Evolutionary conservation across 371 early-diverging fungal species (phyloP), one percentile per base, ranked within the genome.

Genomic region (Haplosporangium sp.): DNA sequence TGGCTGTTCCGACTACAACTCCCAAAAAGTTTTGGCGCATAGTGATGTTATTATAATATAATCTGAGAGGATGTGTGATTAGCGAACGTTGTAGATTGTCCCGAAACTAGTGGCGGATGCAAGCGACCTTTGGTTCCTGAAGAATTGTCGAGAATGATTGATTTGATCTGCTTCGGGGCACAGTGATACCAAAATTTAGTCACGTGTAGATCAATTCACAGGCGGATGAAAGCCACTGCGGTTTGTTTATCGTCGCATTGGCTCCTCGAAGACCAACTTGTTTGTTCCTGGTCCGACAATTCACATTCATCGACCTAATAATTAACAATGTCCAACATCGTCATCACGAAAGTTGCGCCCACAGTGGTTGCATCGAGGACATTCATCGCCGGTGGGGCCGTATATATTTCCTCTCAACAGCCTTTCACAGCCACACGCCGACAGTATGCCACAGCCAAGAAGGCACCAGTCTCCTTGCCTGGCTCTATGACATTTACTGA

Each of bases 1-100:
- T 94, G 77, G 94, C 93, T 44, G 95, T 96, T 78, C 95, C 92
- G 63, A 96, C 90, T 53, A 97, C 97, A 84, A 93, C 90, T 59
- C 95, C 95, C 68, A 94, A 82, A 69, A 94, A 93, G 82, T 92
- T 93, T 76, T 94, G 94, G 74, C 94, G 88, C 92, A 92, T 92
- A 75, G 67, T 86, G 75, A 35, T 35, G n/a, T 53, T 53, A 53
- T 11, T 27, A 35, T 57, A 57, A 35, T 44, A 44, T 44, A 13
- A 8, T 44, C 9, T 11, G 44, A 9, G 44, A 11, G 44, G 8
- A 44, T 44, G 44, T 44, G 0, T 44, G 44, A 8, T 44, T 44
- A 13, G 44, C 13, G 44, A 7, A 6, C 6, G 52, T 15, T n/a
- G 8, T n/a, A n/a, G 50, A 7, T 15, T 52, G 52, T 52, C 20